These are phyloP conservation scores for Daldinia vernicosa DNA, from an alignment of 495 filamentous ascomycete species.

Conservation along the genomic window DNA sequence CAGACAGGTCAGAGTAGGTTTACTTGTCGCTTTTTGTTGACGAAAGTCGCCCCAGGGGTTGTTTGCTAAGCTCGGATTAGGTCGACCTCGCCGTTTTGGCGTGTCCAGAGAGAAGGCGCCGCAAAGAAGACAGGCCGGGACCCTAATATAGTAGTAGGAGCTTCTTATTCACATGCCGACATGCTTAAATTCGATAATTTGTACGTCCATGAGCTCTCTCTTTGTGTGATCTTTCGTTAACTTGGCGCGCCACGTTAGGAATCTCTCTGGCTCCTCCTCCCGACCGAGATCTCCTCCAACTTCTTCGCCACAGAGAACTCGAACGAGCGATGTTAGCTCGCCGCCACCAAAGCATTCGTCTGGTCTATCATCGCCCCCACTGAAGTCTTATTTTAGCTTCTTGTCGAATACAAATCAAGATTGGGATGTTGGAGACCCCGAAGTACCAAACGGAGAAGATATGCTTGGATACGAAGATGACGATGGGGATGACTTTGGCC, in stretches of 20 bases:
- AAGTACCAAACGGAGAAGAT: constrained; percentile 67
- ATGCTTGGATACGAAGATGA: constrained; percentile 80
- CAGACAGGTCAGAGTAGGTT: constrained; percentile 72
- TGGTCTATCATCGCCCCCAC: constrained; percentile 66
- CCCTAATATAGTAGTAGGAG: constrained; percentile 84
- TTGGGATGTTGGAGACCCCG: constrained; percentile 69
- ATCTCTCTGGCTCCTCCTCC: constrained; percentile 54
- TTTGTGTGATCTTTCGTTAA: constrained; percentile 24
- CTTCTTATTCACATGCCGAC: constrained; percentile 95
- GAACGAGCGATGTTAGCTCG: constrained; percentile 58
- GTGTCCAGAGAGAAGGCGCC: constrained; percentile 62
- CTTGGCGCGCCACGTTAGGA: constrained; percentile 47
- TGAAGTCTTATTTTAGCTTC: constrained; percentile 77
- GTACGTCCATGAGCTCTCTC: constrained; percentile 51
- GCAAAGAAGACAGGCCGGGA: constrained; percentile 67
- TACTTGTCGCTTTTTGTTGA: constrained; percentile 11
- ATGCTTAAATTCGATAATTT: constrained; percentile 85
- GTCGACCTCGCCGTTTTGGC: constrained; percentile 91
- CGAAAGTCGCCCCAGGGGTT: not conserved
- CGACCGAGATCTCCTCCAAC: constrained; percentile 61
- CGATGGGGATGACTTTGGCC: constrained; percentile 93
- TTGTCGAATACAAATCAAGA: constrained; percentile 77
- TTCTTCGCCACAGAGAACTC: constrained; percentile 47
- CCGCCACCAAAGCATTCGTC: constrained; percentile 64
- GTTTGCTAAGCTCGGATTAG: constrained; percentile 53